Conservation (phyloP, 1,284 basidiomycete species). For the Apiotrichum siamense region DNA sequence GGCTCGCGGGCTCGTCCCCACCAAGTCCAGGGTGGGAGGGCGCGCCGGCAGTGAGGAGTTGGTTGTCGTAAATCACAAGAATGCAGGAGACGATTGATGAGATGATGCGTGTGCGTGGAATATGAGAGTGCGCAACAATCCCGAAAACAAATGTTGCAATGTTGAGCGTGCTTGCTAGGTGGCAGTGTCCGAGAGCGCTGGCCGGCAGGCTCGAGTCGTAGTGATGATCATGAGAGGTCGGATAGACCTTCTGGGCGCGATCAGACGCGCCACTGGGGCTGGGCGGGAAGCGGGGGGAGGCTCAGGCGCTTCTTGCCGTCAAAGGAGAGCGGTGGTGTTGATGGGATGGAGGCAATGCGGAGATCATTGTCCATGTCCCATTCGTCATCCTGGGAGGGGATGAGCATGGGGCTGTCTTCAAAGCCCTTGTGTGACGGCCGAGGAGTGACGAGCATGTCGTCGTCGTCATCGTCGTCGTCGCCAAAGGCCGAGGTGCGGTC, state of each 20-base stretch:
- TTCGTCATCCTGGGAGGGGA: conserved; percentile 9
- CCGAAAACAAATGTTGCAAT: too few species aligned
- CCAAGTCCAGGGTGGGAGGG: too few species aligned
- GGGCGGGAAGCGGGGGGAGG: not conserved
- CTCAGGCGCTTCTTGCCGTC: not conserved
- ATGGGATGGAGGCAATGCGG: too few species aligned
- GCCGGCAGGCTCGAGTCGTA: not conserved
- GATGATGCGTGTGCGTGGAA: too few species aligned
- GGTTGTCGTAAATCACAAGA: too few species aligned
- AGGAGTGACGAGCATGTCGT: not conserved
- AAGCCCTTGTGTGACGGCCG: not conserved
- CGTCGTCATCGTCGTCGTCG: not conserved
- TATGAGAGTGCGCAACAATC: too few species aligned
- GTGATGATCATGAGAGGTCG: not conserved
- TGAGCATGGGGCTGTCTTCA: conserved; percentile 6
- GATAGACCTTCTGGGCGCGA: too few species aligned
- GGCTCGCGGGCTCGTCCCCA: too few species aligned
- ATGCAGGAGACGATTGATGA: too few species aligned
- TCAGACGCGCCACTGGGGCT: not conserved
- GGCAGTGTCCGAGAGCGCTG: not conserved
- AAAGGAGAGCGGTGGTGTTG: not conserved
- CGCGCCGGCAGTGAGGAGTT: too few species aligned
- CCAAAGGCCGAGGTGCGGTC: conserved; percentile 2
- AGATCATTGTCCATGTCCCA: conserved; percentile 3
- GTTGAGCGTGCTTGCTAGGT: too few species aligned